phyloP scores from a whole-genome alignment of 2,329 filamentous ascomycete species.

The Arthrobotrys sphaeroides region DNA sequence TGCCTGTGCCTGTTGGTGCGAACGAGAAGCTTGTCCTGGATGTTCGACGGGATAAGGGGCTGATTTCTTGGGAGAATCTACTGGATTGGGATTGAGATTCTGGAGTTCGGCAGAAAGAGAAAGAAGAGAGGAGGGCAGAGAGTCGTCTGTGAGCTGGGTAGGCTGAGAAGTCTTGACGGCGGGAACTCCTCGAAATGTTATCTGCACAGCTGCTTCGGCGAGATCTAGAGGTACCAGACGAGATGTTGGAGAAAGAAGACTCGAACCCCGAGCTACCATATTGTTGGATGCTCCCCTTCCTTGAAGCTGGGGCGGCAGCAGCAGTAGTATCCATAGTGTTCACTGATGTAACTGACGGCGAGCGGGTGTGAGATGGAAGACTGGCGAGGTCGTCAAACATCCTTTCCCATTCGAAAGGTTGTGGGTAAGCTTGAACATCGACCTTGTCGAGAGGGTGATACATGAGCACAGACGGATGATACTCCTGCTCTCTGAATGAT shows the following conservation, averaged over 20 bases:
- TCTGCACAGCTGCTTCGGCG: constrained; percentile 14
- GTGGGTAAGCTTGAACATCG: constrained; percentile 8
- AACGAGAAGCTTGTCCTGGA: constrained; percentile 25
- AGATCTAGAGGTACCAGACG: constrained; percentile 7
- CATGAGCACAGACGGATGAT: constrained; percentile 23
- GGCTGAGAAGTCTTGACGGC: constrained; percentile 10
- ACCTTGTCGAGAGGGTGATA: constrained; percentile 38
- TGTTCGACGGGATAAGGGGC: constrained; percentile 17
- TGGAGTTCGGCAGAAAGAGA: constrained; percentile 23
- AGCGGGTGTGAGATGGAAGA: constrained; percentile 2
- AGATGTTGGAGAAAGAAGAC: neutral
- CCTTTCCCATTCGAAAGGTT: constrained; percentile 38
- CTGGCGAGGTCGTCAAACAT: constrained; percentile 40
- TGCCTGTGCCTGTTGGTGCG: constrained; percentile 16
- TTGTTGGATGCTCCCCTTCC: constrained; percentile 13
- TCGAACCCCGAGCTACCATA: neutral
- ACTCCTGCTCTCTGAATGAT: constrained; percentile 43
- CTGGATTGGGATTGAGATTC: constrained; percentile 14
- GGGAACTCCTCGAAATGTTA: neutral
- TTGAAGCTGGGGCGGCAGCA: constrained; percentile 14
- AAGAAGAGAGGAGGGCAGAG: constrained; percentile 9
- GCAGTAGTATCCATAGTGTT: constrained; percentile 26
- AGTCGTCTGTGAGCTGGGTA: constrained; percentile 12
- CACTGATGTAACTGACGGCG: constrained; percentile 22
- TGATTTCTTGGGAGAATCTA: constrained; percentile 23